Base-by-base conservation (phyloP, 441 rosid species). In the Arabidopsis lyrata region DNA sequence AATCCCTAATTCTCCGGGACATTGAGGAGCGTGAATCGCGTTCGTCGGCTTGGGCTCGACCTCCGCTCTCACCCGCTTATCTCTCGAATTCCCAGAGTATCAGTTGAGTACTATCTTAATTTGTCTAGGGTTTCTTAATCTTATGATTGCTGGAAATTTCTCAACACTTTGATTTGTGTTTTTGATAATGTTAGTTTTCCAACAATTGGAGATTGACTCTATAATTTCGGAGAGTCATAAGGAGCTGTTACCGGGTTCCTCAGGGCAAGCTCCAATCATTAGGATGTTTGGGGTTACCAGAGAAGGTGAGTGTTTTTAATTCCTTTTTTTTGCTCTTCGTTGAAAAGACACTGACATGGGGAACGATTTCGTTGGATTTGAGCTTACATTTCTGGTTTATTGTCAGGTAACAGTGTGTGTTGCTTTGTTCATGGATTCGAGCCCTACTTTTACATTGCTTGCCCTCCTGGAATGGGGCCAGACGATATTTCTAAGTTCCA, bases 371-470 rank as follows among this genome's bases (percentile, higher is more conserved):
- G n/a, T 42, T 20, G 10, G 13, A 57, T 39, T 48, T 70, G 32
- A 41, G 64, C 70, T 63, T 60, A 63, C 35, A 9, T 62, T 15
- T 44, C 56, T 69, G 53, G 64, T 68, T 3, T 61, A 58, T 66
- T 69, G 58, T 70, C 79, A 93, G 99, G 99, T 48, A 90, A 90
- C 50, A 93, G 97, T 81, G 97, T 95, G 64, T 95, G 98, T 84
- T 95, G 98, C 83, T 76, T 76, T 74, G 97, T 90, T 76, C 99
- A 95, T 83, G 98, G 99, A 42, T 95, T 95, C 68, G 97, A 95
- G 84, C 99, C 97, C 2, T 95, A 95, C 83, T 91, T 95, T 82
- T 95, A 93, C 78, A 86, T 93, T 70, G 81, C 84, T 68, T 90
- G 97, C 79, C 98, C 96, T 77, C 82, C 82, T 4, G 98, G 97